These are phyloP conservation scores for Leccinum fibrillosum DNA, from an alignment of 768 basidiomycete genomes.

Conservation along the genomic window DNA sequence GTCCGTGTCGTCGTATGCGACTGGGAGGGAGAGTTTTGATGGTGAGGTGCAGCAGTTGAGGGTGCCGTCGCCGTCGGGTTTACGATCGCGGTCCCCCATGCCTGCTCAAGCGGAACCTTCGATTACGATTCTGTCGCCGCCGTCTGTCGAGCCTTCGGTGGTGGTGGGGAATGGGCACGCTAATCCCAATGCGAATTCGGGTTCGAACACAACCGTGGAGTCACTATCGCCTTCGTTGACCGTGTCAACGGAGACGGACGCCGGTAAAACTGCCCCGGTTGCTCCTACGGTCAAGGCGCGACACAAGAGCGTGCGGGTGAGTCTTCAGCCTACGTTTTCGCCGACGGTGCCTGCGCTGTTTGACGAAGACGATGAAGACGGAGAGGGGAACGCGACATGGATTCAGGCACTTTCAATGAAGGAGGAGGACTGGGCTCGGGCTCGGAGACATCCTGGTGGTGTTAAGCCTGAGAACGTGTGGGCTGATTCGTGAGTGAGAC, in stretches of 20 bases:
- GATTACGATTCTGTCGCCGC: slow-evolving; percentile 12
- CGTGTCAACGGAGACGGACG: background rate
- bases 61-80: background rate
- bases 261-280: too few species aligned
- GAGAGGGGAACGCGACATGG: slow-evolving; percentile 14
- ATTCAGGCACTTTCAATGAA: slow-evolving; percentile 4
- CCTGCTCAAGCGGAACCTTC: background rate
- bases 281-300: slow-evolving; percentile 20
- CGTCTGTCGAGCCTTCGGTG: slow-evolving; percentile 8
- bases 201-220: background rate
- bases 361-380: slow-evolving; percentile 45
- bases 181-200: background rate
- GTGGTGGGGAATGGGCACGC: background rate
- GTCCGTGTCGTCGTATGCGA: slow-evolving; percentile 60
- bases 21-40: slow-evolving; percentile 54
- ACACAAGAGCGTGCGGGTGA: slow-evolving; percentile 76
- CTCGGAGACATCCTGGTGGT: too few species aligned
- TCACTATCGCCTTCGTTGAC: background rate
- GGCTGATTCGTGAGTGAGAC: too few species aligned
- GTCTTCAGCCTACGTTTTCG: slow-evolving; percentile 73
- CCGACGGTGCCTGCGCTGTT: slow-evolving; percentile 61
- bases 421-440: background rate
- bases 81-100: background rate
- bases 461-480: too few species aligned
- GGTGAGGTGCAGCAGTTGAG: slow-evolving; percentile 19